Conservation (phyloP, 176 grass and related monocot species). For the Aegilops umbellulata region DNA sequence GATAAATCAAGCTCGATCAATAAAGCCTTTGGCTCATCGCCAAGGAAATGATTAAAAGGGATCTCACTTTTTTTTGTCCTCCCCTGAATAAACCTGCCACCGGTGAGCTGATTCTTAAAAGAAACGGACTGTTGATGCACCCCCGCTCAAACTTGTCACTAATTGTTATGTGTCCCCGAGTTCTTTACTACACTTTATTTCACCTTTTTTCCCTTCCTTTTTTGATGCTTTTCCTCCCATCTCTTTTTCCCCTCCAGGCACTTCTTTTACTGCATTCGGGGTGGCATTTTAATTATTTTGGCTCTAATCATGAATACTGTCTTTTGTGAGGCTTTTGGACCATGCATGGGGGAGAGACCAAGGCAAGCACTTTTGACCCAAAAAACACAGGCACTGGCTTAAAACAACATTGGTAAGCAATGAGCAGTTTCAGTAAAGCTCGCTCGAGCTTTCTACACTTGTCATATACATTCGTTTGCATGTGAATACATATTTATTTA, state of each 20-base stretch:
- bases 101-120: conserved; percentile 3
- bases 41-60: conserved; percentile 21
- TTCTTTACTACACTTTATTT: not conserved
- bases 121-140: not conserved
- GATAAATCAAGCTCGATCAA: conserved; percentile 29
- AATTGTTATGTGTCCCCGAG: not conserved
- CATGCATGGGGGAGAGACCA: conserved; percentile 37
- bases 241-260: conserved; percentile 28
- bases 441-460: not conserved
- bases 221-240: conserved; percentile 29
- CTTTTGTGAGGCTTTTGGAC: conserved; percentile 61
- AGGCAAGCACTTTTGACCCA: conserved; percentile 32
- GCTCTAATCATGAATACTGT: conserved; percentile 49
- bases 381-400: not conserved
- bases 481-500: not conserved
- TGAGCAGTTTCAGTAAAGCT: not conserved
- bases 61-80: not conserved
- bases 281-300: conserved; percentile 41
- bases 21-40: conserved; percentile 33
- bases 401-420: not conserved
- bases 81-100: conserved; percentile 3
- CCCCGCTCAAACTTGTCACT: not conserved
- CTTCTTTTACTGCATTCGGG: conserved; percentile 57
- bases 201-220: not conserved
- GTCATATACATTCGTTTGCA: not conserved